Evolutionary conservation across 805 yeast species (phyloP).

Genomic region (Spathaspora boniae): DNA sequence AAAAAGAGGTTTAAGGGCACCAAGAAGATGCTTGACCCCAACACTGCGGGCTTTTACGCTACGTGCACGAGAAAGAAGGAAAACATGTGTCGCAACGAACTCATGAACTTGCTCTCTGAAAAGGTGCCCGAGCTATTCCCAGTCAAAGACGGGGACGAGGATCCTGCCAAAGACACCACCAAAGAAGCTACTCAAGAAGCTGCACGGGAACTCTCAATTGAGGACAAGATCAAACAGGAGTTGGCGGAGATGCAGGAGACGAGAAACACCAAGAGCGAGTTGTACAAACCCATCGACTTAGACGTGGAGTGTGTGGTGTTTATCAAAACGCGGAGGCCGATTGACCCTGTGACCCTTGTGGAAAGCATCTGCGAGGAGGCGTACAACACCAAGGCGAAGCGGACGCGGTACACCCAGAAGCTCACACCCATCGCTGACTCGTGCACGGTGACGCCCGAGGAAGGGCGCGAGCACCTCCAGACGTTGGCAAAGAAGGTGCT

Average conservation of each 20-base stretch:
- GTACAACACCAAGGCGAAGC: slow-evolving; percentile 46
- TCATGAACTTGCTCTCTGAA: slow-evolving; percentile 51
- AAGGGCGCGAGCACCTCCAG: slow-evolving; percentile 35
- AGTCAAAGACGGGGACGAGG: slow-evolving; percentile 20
- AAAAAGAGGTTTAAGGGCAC: slow-evolving; percentile 48
- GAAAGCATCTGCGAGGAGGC: slow-evolving; percentile 60
- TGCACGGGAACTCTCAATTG: slow-evolving; percentile 57
- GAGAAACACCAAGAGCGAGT: slow-evolving; percentile 39
- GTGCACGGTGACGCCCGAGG: slow-evolving; percentile 67
- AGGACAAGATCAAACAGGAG: slow-evolving; percentile 72
- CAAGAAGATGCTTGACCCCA: slow-evolving; percentile 66
- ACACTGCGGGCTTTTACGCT: slow-evolving; percentile 82
- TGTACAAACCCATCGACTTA: slow-evolving; percentile 57
- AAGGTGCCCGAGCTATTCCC: slow-evolving; percentile 33
- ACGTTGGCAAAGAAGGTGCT: slow-evolving; percentile 60
- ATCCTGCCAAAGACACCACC: slow-evolving; percentile 20
- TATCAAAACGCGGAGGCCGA: slow-evolving; percentile 73
- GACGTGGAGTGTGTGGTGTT: slow-evolving; percentile 84
- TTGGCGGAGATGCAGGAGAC: slow-evolving; percentile 55
- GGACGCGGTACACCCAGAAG: slow-evolving; percentile 72
- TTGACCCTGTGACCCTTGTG: slow-evolving; percentile 74
- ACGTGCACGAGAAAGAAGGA: slow-evolving; percentile 86
- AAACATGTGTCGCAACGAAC: slow-evolving; percentile 69
- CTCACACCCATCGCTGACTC: slow-evolving; percentile 78
- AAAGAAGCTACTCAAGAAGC: no score